These are phyloP conservation scores for Zygoascus meyerae DNA, from an alignment of 1,139 yeast species.

Conservation along the genomic window DNA sequence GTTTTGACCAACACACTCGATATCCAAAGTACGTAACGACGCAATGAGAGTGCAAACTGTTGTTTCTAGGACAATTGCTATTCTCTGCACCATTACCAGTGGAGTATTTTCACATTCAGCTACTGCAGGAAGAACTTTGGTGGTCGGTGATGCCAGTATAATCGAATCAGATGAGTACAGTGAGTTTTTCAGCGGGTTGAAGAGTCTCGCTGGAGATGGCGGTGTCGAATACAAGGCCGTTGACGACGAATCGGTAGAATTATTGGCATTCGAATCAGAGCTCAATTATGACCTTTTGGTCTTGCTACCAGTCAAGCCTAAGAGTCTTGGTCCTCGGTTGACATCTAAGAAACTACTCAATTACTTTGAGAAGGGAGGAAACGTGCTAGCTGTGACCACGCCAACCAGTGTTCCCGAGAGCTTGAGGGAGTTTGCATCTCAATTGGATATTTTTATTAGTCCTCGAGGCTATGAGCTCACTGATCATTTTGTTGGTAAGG, in stretches of 20 bases:
- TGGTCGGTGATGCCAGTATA: slow-evolving; percentile 23
- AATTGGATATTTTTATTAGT: slow-evolving; percentile 78
- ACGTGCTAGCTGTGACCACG: slow-evolving; percentile 57
- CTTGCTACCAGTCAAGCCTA: slow-evolving; percentile 44
- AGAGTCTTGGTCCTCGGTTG: slow-evolving; percentile 40
- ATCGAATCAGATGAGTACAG: slow-evolving; percentile 26
- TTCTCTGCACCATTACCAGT: background rate
- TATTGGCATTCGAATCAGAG: slow-evolving; percentile 38
- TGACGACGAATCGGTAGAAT: slow-evolving; percentile 31
- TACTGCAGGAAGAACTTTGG: slow-evolving; percentile 20
- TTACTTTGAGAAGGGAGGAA: slow-evolving; percentile 66
- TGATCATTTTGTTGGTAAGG: slow-evolving; percentile 55
- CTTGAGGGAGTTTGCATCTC: slow-evolving; percentile 61
- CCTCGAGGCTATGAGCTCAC: slow-evolving; percentile 63
- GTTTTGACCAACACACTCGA: slow-evolving; percentile 9
- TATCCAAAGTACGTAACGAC: background rate
- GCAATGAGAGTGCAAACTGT: slow-evolving; percentile 6
- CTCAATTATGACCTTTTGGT: slow-evolving; percentile 49
- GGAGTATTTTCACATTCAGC: slow-evolving; percentile 20
- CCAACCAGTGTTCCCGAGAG: slow-evolving; percentile 63
- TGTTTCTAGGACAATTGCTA: slow-evolving; percentile 3
- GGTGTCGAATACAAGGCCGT: slow-evolving; percentile 28
- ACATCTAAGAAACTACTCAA: slow-evolving; percentile 42
- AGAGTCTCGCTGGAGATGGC: slow-evolving; percentile 28
- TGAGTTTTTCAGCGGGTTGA: slow-evolving; percentile 31